A percentile compares a stretch with the other conserved stretches of the same genome.
Evolutionary conservation across 2,329 filamentous ascomycete species (phyloP).

Genomic region (Colletotrichum sp.): DNA sequence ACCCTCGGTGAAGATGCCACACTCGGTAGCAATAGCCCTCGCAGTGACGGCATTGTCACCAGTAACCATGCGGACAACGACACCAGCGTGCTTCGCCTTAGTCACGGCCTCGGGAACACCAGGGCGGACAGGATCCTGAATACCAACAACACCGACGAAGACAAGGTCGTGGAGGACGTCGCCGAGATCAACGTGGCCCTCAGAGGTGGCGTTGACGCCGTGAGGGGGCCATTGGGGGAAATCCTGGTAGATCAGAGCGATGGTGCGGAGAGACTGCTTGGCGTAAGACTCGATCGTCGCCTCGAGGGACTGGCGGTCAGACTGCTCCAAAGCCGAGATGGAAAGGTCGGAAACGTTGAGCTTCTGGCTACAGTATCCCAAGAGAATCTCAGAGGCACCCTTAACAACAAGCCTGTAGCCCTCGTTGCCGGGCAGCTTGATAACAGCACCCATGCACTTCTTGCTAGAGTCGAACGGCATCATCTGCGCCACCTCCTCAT

Average conservation of each 20-base stretch:
- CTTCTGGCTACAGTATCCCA: conserved; percentile 46
- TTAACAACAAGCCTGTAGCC: conserved; percentile 58
- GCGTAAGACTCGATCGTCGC: conserved; percentile 65
- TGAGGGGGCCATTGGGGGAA: conserved; percentile 74
- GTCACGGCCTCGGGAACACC: conserved; percentile 70
- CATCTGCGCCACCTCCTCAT: conserved; percentile 52
- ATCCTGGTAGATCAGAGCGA: conserved; percentile 77
- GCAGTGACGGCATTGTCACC: conserved; percentile 71
- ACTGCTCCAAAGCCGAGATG: conserved; percentile 52
- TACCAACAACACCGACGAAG: conserved; percentile 74
- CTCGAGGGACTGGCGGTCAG: conserved; percentile 55
- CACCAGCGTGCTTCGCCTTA: conserved; percentile 68
- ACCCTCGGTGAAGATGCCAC: conserved; percentile 66
- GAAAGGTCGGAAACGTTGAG: conserved; percentile 53
- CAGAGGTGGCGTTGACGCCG: conserved; percentile 62
- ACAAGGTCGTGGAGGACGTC: conserved; percentile 67
- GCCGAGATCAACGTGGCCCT: conserved; percentile 66
- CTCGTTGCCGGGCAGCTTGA: conserved; percentile 47
- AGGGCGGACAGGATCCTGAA: conserved; percentile 71
- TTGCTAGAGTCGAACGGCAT: conserved; percentile 60
- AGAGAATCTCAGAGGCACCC: conserved; percentile 62
- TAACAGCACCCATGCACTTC: conserved; percentile 62
- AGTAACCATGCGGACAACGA: conserved; percentile 75
- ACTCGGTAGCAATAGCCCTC: conserved; percentile 68
- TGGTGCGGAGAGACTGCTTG: conserved; percentile 73